Evolutionary conservation across 345 rosid genomes (phyloP), one percentile per base, ranked within the genome.

Genomic region (Psidium friedrichsthalianum): DNA sequence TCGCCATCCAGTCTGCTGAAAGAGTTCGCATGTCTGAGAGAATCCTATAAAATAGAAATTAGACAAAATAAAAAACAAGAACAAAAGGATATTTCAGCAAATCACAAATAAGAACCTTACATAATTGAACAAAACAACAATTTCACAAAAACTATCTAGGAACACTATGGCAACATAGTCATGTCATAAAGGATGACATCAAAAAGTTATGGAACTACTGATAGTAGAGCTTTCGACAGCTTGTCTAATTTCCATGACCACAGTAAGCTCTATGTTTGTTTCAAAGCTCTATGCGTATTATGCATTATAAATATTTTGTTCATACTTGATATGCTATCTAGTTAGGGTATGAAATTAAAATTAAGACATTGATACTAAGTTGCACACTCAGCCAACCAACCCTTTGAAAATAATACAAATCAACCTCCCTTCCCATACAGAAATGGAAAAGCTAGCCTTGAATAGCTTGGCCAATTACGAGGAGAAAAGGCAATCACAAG

Each of bases 1-100:
- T 97, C 89, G 99, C 99, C 99, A 97, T 96, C 99, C 99, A 97
- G 89, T 97, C 99, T 51, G 99, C 99, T 56, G 99, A 96, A 88
- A 97, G 98, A 81, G 99, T 97, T 90, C 99, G 93, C 99, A 97
- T 96, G 91, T 97, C 99, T 59, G 99, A 97, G 87, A 97, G 98
- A 89, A 97, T 96, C 98, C 99, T 96, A 94, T 89, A 92, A 90
- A 84, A 56, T 83, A 84, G 81, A 56, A 86, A 81, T 83, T 49
- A n/a, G 58, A 89, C n/a, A 82, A 27, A 81, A 40, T 40, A 83
- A 56, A 59, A 29, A 80, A 49, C 10, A 16, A 58, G 74, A 51
- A 82, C 6, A 51, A 64, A 85, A 42, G 27, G 83, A 51, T 53
- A 56, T 29, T 56, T 83, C 21, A 40, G 24, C 44, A 54, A 54